Evolutionary conservation across 176 grass and related monocot genomes (phyloP).

Genomic region (Olyra latifolia): DNA sequence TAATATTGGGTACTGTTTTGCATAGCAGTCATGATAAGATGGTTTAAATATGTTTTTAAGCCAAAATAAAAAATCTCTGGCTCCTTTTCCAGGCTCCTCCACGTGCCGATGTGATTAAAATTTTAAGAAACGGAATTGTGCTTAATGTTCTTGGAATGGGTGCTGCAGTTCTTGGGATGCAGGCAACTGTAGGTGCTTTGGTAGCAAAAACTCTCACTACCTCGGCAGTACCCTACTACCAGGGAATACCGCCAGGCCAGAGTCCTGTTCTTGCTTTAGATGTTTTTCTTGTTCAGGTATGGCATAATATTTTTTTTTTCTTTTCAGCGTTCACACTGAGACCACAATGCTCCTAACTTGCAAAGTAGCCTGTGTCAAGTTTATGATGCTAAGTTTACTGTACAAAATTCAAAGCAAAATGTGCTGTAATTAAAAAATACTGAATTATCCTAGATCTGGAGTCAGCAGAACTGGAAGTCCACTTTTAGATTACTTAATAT

Average conservation of each 20-base stretch:
- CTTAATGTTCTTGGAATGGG: slow-evolving; percentile 88
- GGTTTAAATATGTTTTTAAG: not conserved
- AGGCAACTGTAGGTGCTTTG: slow-evolving; percentile 76
- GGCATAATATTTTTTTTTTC: not conserved
- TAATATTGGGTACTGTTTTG: not conserved
- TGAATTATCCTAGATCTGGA: not conserved
- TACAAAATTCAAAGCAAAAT: not conserved
- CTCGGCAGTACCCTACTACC: slow-evolving; percentile 76
- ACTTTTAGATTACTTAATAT: not conserved
- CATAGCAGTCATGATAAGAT: not conserved
- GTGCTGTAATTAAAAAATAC: not conserved
- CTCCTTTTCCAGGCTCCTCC: slow-evolving; percentile 75
- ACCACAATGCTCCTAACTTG: not conserved
- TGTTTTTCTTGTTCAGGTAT: slow-evolving; percentile 90
- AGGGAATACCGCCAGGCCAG: slow-evolving; percentile 73
- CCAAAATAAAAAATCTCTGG: not conserved
- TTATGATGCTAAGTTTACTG: not conserved
- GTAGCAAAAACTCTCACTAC: slow-evolving; percentile 81
- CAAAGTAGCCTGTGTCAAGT: not conserved
- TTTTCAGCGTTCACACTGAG: not conserved
- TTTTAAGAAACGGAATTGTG: slow-evolving; percentile 69
- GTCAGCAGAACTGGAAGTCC: not conserved
- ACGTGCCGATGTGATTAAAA: slow-evolving; percentile 69
- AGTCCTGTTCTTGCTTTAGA: slow-evolving; percentile 86
- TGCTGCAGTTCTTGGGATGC: slow-evolving; percentile 83